Base-by-base conservation (phyloP, 1,139 yeast species). In the Entelexis sorbosivorans region DNA sequence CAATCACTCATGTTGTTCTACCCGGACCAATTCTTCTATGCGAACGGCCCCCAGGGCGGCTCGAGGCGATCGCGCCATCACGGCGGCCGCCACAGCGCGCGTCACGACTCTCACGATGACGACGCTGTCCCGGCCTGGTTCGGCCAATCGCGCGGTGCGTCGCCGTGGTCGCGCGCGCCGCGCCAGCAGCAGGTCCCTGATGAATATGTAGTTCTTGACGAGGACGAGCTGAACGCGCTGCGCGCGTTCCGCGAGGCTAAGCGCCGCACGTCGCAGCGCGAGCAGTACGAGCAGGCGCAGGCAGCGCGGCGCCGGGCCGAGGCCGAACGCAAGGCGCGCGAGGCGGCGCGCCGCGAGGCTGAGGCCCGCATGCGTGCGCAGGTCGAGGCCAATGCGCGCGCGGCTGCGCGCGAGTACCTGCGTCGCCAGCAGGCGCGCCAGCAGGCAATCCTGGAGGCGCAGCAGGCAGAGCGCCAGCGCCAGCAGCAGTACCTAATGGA, bases 341-440 rank as follows among this genome's bases (percentile, higher is more conserved):
- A 38, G 31, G 44, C 31, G n/a, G 48, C 44, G 3, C 48, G 49
- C 5, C 40, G 44, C 4, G 36, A 45, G 38, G 40, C 40, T 13
- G 53, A 51, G 26, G 39, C 43, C 3, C 48, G 49, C 19, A 14
- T 36, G 20, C 38, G 31, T 13, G 53, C 52, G 11, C 50, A 43
- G 36, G 50, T 47, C 16, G 57, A 53, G 42, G 54, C 50, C 26
- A 44, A 46, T 34, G 56, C 54, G 5, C 49, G 55, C 10, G 57
- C 57, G 14, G 58, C 56, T 34, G 54, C 56, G 10, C 53, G 56
- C 35, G 56, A 39, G 19, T 52, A 52, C 46, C 16, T 47, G n/a
- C 51, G 53, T 6, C 53, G 48, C 31, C 42, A 44, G 49, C 49
- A 34, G 11, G 45, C 42, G 1, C 49, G 47, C 20, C 49, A 44